Base-by-base conservation (phyloP, 2,329 filamentous ascomycete genomes). In the Colletotrichum tropicicola region DNA sequence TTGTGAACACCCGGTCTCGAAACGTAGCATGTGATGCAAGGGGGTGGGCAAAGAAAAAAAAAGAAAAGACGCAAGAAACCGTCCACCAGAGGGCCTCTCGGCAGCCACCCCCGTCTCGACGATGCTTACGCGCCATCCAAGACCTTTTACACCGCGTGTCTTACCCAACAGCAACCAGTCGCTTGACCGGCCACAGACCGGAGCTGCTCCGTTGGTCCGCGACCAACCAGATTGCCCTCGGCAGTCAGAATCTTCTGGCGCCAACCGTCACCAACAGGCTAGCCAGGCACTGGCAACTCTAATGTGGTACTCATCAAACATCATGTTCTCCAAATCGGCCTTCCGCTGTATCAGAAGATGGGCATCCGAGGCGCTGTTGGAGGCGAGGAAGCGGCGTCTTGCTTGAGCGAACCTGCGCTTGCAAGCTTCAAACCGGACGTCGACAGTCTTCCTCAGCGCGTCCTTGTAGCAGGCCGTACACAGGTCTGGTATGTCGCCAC, bases 401-500 rank as follows among this genome's bases (percentile, higher is more conserved):
- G 64, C 59, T 12, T 47, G 48, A 21, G 47, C 21, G 15, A 63
- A 63, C 15, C 48, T 49, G 12, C 37, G 48, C 44, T 53, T 44
- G 37, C 53, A 63, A 19, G 47, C 51, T 7, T 49, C 21, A 13
- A 44, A 47, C n/a, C 45, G 44, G 21, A 32, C 23, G 8, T 63
- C n/a, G n/a, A 32, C 49, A 7, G 44, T 49, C 17, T 23, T 15
- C 5, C 37, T 39, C 8, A 66, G 52, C 17, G 28, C 57, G 8
- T 30, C 28, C 15, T 48, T 41, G 25, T 55, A 59, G 35, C 69
- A 74, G 13, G 41, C 19, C 10, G 49, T 30, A 39, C 73, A 75
- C 10, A 66, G 32, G 27, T 65, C 43, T n/a, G 71, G 70, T 43
- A 78, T 71, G n/a, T 49, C 15, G 4, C 78, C 77, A 10, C 72